A percentile compares a stretch with the other conserved stretches of the same genome.
Conservation (phyloP, 352 stramenopile genomes). For the Globisporangium megalacanthum region DNA sequence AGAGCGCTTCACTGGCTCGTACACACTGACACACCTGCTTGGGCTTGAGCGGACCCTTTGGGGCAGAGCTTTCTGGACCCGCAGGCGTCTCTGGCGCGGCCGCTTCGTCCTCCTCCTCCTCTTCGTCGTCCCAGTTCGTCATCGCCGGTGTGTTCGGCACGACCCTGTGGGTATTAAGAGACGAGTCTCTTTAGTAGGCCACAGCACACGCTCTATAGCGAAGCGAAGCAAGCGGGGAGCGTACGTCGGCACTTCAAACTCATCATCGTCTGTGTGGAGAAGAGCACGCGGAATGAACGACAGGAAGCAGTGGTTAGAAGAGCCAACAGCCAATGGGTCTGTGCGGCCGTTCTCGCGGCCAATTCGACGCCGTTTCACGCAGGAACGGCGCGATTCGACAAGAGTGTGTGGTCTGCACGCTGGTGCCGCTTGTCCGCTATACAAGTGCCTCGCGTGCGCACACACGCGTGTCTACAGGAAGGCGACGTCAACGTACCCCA, state of each 20-base stretch:
- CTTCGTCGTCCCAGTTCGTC: slow-evolving; percentile 73
- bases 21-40: slow-evolving; percentile 35
- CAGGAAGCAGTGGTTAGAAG: neutral
- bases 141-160: slow-evolving; percentile 32
- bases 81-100: slow-evolving; percentile 11
- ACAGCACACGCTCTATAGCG: neutral
- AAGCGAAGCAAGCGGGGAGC: neutral
- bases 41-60: slow-evolving; percentile 66
- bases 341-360: neutral
- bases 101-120: slow-evolving; percentile 64
- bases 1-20: too few species aligned
- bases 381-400: too few species aligned
- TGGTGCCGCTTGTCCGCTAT: neutral
- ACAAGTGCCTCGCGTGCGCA: neutral
- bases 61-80: slow-evolving; percentile 16
- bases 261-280: slow-evolving; percentile 56
- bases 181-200: neutral
- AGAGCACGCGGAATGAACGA: neutral
- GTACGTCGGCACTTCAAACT: slow-evolving; percentile 67
- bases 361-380: too few species aligned
- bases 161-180: slow-evolving; percentile 9
- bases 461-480: slow-evolving; percentile 1
- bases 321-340: neutral
- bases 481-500: slow-evolving; percentile 42
- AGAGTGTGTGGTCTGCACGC: neutral